A percentile compares a stretch with the other conserved stretches of the same genome.
Conservation (phyloP, 768 basidiomycete species). For the Suillus brevipes region DNA sequence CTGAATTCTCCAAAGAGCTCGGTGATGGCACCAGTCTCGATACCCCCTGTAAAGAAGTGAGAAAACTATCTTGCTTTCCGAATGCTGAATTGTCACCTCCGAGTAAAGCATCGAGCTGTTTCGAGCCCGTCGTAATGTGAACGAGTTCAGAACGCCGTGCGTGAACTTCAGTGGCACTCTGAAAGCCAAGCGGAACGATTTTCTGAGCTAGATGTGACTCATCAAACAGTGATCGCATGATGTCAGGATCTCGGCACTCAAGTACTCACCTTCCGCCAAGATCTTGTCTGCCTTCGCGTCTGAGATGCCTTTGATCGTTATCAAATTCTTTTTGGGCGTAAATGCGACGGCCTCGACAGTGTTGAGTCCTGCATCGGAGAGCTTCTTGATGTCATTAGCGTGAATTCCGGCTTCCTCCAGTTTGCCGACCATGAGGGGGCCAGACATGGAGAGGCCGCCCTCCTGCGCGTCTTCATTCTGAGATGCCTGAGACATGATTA, state of each 20-base stretch:
- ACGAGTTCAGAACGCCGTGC: constrained; percentile 93
- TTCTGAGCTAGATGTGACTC: constrained; percentile 68
- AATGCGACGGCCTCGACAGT: constrained; percentile 96
- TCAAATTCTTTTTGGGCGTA: constrained; percentile 90
- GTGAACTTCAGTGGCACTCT: constrained; percentile 97
- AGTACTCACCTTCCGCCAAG: constrained; percentile 69
- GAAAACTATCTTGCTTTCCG: not conserved
- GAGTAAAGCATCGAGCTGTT: constrained; percentile 91
- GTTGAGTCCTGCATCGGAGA: constrained; percentile 86
- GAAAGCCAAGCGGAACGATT: constrained; percentile 95
- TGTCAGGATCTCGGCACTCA: constrained; percentile 19
- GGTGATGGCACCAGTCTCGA: constrained; percentile 98
- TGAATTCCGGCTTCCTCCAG: constrained; percentile 88
- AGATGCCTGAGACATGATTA: constrained; percentile 47
- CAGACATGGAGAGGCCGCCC: constrained; percentile 55
- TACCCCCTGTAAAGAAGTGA: constrained; percentile 62
- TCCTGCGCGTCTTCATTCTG: constrained; percentile 50
- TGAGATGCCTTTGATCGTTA: constrained; percentile 93
- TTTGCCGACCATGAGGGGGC: constrained; percentile 84
- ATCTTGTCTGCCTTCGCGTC: constrained; percentile 98
- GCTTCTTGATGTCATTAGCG: constrained; percentile 91
- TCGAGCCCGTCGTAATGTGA: constrained; percentile 95
- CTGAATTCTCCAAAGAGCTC: constrained; percentile 98
- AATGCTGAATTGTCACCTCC: constrained; percentile 58
- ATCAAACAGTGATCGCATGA: constrained; percentile 12